Evolutionary conservation across 2,329 filamentous ascomycete species (phyloP).

Genomic region (Phialophora verrucosa): DNA sequence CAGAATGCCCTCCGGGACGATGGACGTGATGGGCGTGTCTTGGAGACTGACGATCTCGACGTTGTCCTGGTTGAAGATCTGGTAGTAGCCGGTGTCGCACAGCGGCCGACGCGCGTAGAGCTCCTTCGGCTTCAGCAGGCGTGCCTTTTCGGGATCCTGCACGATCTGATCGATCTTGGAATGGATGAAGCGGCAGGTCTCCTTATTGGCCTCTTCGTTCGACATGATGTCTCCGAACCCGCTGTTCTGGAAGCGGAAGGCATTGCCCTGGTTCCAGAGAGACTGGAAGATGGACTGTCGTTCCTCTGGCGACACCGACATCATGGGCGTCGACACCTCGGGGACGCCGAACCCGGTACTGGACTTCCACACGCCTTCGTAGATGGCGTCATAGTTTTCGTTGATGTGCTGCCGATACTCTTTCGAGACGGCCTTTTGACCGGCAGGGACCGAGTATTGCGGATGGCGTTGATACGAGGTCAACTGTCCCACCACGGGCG

Average conservation of each 20-base stretch:
- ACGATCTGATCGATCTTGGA: constrained; percentile 59
- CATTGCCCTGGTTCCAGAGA: constrained; percentile 56
- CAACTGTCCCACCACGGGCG: constrained; percentile 58
- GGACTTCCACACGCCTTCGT: constrained; percentile 46
- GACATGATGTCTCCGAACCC: constrained; percentile 58
- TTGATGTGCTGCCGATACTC: constrained; percentile 55
- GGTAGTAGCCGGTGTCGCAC: constrained; percentile 58
- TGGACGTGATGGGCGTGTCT: constrained; percentile 48
- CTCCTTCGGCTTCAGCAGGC: constrained; percentile 59
- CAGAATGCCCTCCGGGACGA: constrained; percentile 49
- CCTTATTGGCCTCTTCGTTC: constrained; percentile 55
- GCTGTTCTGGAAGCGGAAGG: constrained; percentile 59
- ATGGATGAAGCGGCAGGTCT: constrained; percentile 61
- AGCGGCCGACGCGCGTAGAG: constrained; percentile 60
- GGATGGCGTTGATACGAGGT: constrained; percentile 66
- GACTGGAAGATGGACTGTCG: constrained; percentile 55
- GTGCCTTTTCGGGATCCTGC: constrained; percentile 55
- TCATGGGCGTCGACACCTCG: constrained; percentile 47
- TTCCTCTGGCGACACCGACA: constrained; percentile 11
- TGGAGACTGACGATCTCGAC: constrained; percentile 55
- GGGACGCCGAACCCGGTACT: constrained; percentile 65
- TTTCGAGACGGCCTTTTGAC: constrained; percentile 52
- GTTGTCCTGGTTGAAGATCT: constrained; percentile 54
- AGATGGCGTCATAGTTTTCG: constrained; percentile 23
- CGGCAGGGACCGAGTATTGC: constrained; percentile 67